Base-by-base conservation (phyloP, 2,329 filamentous ascomycete species). In the Penicillium nordicum region DNA sequence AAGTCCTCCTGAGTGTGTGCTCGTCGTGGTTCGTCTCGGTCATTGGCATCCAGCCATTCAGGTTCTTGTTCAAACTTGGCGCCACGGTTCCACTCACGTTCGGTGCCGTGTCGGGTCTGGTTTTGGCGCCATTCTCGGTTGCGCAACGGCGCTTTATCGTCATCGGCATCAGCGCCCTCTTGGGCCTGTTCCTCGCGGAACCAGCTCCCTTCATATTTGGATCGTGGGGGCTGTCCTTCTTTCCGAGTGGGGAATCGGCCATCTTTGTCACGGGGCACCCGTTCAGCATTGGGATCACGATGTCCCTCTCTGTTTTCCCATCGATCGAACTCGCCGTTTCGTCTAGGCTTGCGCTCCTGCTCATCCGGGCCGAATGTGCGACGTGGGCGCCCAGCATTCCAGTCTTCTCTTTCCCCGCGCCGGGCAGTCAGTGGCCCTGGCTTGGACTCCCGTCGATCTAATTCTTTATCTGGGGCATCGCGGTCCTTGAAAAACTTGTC, bases 1-100 rank as follows among this genome's bases (percentile, higher is more conserved):
- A 97, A 95, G 63, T 97, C 92, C 69, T 95, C 92, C 67, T 90
- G 88, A 0, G 92, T 96, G 66, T 90, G 89, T 5, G 82, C 83
- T 66, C 88, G 84, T 36, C 83, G 78, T 66, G 88, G 85, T 50
- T 90, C 88, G 57, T 88, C 87, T 23, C 81, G 76, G 43, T 80
- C 81, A 16, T 86, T 85, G 57, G 87, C 83, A 69, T 95, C 91
- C 73, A 96, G 81, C 93, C 92, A 96, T 74, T 96, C 92, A 5
- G 93, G 92, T 49, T 96, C 90, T 62, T 89, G 86, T 69, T 95
- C 91, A 62, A 82, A 74, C 60, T 80, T 82, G 38, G 72, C 76
- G 53, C 78, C 78, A 46, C 79, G 73, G 55, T 74, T 79, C 80
- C 81, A 84, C 40, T 84, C 82, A 50, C 81, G 76, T 54, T 84